These are phyloP conservation scores for Dioscorea dumetorum DNA, from an alignment of 106 monocot species.

Conservation along the genomic window DNA sequence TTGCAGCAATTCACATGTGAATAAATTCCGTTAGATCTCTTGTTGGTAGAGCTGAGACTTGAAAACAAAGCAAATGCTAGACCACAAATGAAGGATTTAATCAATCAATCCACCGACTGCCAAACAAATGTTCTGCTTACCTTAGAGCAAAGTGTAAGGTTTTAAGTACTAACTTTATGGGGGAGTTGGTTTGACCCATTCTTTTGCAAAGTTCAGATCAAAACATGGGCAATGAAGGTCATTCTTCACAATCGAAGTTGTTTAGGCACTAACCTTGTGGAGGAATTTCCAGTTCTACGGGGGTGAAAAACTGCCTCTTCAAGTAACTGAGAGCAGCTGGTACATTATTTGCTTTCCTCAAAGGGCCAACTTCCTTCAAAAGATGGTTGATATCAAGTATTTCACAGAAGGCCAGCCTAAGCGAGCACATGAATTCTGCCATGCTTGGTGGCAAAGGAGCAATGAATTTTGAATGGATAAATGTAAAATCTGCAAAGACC, in stretches of 20 bases:
- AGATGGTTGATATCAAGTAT: conserved; percentile 77
- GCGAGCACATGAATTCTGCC: conserved; percentile 74
- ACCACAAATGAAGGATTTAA: no score
- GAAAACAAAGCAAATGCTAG: no score
- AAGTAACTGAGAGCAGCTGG: conserved; percentile 55
- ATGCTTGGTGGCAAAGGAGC: conserved; percentile 59
- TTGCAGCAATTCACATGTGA: no score
- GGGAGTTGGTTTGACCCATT: no score
- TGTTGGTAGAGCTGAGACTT: no score
- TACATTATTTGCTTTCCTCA: conserved; percentile 65
- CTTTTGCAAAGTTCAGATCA: no score
- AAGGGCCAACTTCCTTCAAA: conserved; percentile 58
- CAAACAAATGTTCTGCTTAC: no score
- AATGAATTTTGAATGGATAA: conserved; percentile 77
- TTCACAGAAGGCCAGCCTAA: conserved; percentile 61
- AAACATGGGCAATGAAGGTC: no score
- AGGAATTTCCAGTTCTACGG: conserved; percentile 62
- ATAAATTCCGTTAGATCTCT: no score
- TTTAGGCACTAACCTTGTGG: conserved; percentile 16
- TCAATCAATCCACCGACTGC: no score
- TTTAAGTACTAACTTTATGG: no score
- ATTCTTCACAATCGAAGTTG: background rate
- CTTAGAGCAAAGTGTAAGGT: no score
- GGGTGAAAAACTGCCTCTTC: conserved; percentile 56
- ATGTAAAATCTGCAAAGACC: conserved; percentile 42